Base-by-base conservation (phyloP, 2,329 filamentous ascomycete genomes). In the Talaromyces verruculosus region DNA sequence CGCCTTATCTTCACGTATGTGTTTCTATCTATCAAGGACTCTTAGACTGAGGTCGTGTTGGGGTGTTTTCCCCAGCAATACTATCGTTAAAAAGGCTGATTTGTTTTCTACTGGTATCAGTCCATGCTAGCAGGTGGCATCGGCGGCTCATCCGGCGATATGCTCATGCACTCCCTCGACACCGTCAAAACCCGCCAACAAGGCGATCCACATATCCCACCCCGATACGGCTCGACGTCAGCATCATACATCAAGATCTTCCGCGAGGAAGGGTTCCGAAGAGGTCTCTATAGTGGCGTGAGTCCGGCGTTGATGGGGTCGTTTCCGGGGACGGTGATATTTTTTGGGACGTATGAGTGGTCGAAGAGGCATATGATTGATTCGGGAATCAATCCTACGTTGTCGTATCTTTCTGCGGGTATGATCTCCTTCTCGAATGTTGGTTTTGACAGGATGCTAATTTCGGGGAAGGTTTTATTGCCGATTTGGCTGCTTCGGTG, bases 121-220 rank as follows among this genome's bases (percentile, higher is more conserved):
- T 89, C 91, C 77, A 99, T 98, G 93, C 84, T 99, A 74, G 95
- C 95, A 39, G 95, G 95, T 74, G 95, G 94, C 67, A 83, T 96
- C 63, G 95, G 96, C 74, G 95, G 95, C 63, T 93, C 91, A 17
- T 96, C 91, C 65, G 95, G 96, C 67, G 95, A 99, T 79, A 91
- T 99, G 86, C 83, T 99, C 71, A 99, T 99, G 95, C 95, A 99
- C 82, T 98, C 94, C 55, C 86, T 99, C 74, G 95, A 99, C 79
- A 99, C 95, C 0, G 95, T 99, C 73, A 99, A 99, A 82, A 99
- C 95, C 57, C 88, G 95, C 72, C 96, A 99, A 78, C 95, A 99
- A 80, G 95, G 94, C 74, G 95, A 98, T 75, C 93, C 94, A 53
- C 90, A 95, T 76, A 86, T 97, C 67, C 95, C 95, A 25, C 91